These are phyloP conservation scores for Xylariaceae sp. DNA, from an alignment of 2,329 filamentous ascomycete genomes.

Conservation along the genomic window DNA sequence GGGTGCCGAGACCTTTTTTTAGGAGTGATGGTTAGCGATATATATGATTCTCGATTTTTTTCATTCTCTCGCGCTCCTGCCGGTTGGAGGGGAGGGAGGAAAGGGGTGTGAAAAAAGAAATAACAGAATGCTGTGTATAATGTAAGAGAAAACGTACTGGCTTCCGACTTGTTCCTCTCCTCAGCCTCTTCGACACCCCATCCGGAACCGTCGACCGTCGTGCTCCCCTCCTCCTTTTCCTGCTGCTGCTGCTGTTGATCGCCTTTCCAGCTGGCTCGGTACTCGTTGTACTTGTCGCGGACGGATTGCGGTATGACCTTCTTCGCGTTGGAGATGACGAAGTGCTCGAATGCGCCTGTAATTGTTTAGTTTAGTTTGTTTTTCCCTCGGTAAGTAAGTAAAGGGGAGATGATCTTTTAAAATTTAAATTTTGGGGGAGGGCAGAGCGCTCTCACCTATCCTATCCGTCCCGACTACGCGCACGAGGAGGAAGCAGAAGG, in stretches of 20 bases:
- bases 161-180: constrained; percentile 55
- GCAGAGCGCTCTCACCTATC: constrained; percentile 57
- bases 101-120: too few species aligned
- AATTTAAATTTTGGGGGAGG: not conserved
- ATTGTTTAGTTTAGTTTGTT: too few species aligned
- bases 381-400: too few species aligned
- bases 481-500: constrained; percentile 89
- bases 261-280: constrained; percentile 42
- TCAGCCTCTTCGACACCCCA: constrained; percentile 62
- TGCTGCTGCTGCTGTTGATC: constrained; percentile 37
- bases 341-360: constrained; percentile 59
- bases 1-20: constrained; percentile 70
- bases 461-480: constrained; percentile 75
- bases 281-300: constrained; percentile 48
- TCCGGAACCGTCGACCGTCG: constrained; percentile 47
- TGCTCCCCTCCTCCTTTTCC: constrained; percentile 41
- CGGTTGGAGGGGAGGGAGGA: too few species aligned
- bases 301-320: constrained; percentile 55
- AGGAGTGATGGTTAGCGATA: too few species aligned
- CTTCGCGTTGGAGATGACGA: constrained; percentile 56
- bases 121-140: too few species aligned
- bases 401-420: too few species aligned
- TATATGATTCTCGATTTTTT: too few species aligned
- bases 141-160: constrained; percentile 59
- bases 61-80: too few species aligned